Conservation (phyloP, 768 basidiomycete genomes). For the Amylocystis lapponica region DNA sequence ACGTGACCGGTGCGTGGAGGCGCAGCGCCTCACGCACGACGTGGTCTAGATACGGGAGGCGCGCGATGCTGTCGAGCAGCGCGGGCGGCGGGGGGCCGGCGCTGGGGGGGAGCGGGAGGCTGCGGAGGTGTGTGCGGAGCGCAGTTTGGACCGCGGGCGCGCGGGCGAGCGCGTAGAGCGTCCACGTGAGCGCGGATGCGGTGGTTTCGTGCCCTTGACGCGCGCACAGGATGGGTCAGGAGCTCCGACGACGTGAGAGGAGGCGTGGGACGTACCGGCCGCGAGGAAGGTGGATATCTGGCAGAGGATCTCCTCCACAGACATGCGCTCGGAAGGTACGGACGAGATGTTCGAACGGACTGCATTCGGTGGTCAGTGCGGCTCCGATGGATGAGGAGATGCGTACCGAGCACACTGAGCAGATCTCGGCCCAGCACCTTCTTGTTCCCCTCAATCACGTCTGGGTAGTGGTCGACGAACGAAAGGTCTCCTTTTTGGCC, state of each 20-base stretch:
- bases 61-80: constrained; percentile 15
- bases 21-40: constrained; percentile 55
- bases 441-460: constrained; percentile 23
- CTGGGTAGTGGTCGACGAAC: too few relatives aligned
- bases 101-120: constrained; percentile 12
- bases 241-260: neutral
- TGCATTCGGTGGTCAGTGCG: constrained; percentile 15
- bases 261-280: constrained; percentile 22
- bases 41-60: constrained; percentile 51
- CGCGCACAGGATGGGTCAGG: neutral
- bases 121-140: constrained; percentile 41
- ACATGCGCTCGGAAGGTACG: constrained; percentile 42
- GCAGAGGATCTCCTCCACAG: constrained; percentile 49
- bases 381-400: neutral
- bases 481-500: too few relatives aligned
- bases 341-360: constrained; percentile 56
- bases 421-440: constrained; percentile 40
- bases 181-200: constrained; percentile 55
- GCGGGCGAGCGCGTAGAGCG: constrained; percentile 49
- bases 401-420: constrained; percentile 36
- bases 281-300: constrained; percentile 63
- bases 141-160: constrained; percentile 38
- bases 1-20: constrained; percentile 51
- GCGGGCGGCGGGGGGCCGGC: neutral
- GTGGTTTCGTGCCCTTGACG: constrained; percentile 63